Evolutionary conservation across 176 grass and related monocot species (phyloP), one percentile per base, ranked within the genome.

Genomic region (Metroxylon sagu): DNA sequence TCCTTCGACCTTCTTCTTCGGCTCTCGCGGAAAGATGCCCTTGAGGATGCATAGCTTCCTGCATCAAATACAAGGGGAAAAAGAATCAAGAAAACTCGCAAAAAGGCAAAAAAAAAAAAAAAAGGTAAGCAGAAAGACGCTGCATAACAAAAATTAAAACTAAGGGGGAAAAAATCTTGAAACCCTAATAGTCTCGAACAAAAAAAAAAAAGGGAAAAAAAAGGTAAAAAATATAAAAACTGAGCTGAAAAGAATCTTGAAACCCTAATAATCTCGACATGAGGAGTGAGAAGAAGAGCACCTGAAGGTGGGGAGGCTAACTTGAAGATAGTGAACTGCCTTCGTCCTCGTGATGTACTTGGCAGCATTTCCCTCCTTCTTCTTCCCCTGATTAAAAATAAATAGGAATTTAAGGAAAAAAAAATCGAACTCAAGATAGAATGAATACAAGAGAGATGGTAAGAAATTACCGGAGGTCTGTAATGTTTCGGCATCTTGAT

Each of bases 41-140:
- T 98, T 98, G 72, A 98, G 84, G 51, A 98, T 98, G 77, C 93
- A 98, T 98, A 98, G 62, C 60, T 80, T 98, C 82, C 93, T 98
- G 76, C 17, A 70, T 27, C 4, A 53, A 62, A 53, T 53, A n/a
- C 51, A 0, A 61, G 57, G 18, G 35, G 2, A 18, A 25, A 7
- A 59, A 58, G 43, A 31, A 52, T 50, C 21, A 64, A 21, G 2
- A 56, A 16, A 26, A 12, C 26, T 27, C 12, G 0, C 16, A n/a
- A n/a, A 54, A 54, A 54, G 16, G 14, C 52, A 54, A 54, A 56
- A 21, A 21, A 18, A 56, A 19, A 56, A 23, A 23, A 10, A 56
- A 23, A 23, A 23, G 1, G 21, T 23, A 23, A 23, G 21, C 21
- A 23, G 1, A 0, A 23, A 23, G 21, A 23, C 21, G 21, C 21